Percentiles rank a stretch among this genome's conserved stretches.
Evolutionary conservation across 140 eudicot genomes (phyloP).

Genomic region (Flaveria floridana): DNA sequence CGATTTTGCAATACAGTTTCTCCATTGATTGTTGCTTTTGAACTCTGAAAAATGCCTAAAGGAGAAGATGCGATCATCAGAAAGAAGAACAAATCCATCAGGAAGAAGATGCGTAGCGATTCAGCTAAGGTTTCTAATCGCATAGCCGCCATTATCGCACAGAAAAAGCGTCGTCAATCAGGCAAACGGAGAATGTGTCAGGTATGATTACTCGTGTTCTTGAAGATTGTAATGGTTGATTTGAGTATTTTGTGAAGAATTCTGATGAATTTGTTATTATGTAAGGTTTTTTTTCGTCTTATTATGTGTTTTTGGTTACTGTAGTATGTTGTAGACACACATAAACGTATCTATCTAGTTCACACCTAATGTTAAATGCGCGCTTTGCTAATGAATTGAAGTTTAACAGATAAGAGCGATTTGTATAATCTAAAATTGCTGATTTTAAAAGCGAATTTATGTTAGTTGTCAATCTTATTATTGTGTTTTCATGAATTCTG

Average conservation of each 20-base stretch:
- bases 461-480: neutral
- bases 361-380: neutral
- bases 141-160: slow-evolving; percentile 78
- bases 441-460: neutral
- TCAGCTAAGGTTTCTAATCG: slow-evolving; percentile 58
- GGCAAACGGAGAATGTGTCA: slow-evolving; percentile 89
- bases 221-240: neutral
- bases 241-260: neutral
- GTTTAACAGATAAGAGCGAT: neutral
- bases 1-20: neutral
- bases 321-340: neutral
- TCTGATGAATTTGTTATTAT: neutral
- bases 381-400: neutral
- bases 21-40: neutral
- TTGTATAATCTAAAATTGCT: neutral
- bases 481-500: neutral
- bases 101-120: slow-evolving; percentile 51
- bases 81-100: slow-evolving; percentile 51
- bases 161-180: slow-evolving; percentile 75
- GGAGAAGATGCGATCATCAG: slow-evolving; percentile 42
- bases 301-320: neutral
- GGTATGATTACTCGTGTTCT: slow-evolving; percentile 32
- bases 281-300: neutral
- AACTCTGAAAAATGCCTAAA: slow-evolving; percentile 32
- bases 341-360: neutral